phyloP scores from a whole-genome alignment of 352 stramenopile species.

The Phytophthora tentaculata region DNA sequence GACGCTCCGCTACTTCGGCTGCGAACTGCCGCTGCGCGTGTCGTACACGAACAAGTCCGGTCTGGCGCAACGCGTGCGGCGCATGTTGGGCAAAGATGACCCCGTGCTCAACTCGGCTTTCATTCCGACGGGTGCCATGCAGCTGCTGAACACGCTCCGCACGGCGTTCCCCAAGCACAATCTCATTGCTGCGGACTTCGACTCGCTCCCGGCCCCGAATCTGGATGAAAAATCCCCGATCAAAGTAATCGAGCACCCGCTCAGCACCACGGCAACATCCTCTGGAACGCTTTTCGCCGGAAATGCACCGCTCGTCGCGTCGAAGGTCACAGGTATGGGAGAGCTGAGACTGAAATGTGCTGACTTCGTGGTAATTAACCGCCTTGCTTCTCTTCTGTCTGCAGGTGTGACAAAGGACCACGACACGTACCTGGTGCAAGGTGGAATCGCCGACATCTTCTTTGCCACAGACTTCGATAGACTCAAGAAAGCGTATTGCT shows the following conservation, averaged over 20 bases:
- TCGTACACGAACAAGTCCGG: conserved; percentile 65
- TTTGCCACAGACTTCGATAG: conserved; percentile 90
- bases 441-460: conserved; percentile 91
- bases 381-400: conserved; percentile 6
- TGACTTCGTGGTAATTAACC: not conserved
- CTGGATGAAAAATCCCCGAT: conserved; percentile 54
- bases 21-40: conserved; percentile 68
- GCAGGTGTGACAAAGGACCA: conserved; percentile 81
- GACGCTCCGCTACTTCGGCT: conserved; percentile 76
- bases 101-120: conserved; percentile 76
- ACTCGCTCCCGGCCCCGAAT: conserved; percentile 79
- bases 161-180: conserved; percentile 85
- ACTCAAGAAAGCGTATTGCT: conserved; percentile 86
- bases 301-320: conserved; percentile 90
- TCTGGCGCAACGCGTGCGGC: conserved; percentile 60
- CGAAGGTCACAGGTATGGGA: conserved; percentile 67
- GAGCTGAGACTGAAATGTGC: not conserved
- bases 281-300: conserved; percentile 70
- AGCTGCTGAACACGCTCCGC: conserved; percentile 84
- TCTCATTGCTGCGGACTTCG: conserved; percentile 90
- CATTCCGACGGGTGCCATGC: conserved; percentile 87
- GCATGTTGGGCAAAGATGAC: conserved; percentile 57
- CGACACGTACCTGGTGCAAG: conserved; percentile 87
- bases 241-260: conserved; percentile 63
- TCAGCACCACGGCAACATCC: conserved; percentile 75